A percentile compares a stretch with the other conserved stretches of the same genome.
Conservation (phyloP, 176 grass and related monocot species). For the Phragmites australis region DNA sequence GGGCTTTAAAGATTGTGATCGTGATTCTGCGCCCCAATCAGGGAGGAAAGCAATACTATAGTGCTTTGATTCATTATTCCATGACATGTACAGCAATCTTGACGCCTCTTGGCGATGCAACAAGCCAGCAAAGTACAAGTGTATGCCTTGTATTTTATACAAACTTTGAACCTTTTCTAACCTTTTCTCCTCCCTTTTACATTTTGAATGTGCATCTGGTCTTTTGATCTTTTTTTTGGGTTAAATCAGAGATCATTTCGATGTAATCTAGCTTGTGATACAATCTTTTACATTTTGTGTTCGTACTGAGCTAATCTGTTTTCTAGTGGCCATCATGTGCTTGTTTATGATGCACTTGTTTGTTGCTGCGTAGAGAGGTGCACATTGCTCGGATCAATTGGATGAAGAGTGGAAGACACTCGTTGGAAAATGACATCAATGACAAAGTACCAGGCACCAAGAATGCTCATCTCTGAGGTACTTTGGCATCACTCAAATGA, state of each 20-base stretch:
- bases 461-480: slow-evolving; percentile 35
- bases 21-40: slow-evolving; percentile 33
- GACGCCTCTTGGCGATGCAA: slow-evolving; percentile 39
- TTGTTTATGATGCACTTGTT: slow-evolving; percentile 19
- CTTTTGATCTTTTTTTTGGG: neutral
- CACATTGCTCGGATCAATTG: slow-evolving; percentile 26
- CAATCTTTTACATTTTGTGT: neutral
- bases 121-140: slow-evolving; percentile 26
- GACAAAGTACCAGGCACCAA: slow-evolving; percentile 36
- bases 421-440: slow-evolving; percentile 46
- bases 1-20: slow-evolving; percentile 41
- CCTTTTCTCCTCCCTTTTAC: neutral
- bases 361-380: slow-evolving; percentile 14
- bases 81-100: slow-evolving; percentile 51
- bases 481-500: slow-evolving; percentile 42
- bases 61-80: slow-evolving; percentile 54
- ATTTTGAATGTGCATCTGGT: neutral
- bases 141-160: neutral
- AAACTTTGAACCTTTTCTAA: slow-evolving; percentile 16
- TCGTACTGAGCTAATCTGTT: slow-evolving; percentile 16
- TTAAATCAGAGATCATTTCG: slow-evolving; percentile 7
- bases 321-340: neutral
- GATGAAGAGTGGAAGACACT: slow-evolving; percentile 33
- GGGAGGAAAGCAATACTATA: slow-evolving; percentile 44
- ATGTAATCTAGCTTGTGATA: slow-evolving; percentile 10